phyloP scores from a whole-genome alignment of 345 rosid species.

The Pistacia vera region DNA sequence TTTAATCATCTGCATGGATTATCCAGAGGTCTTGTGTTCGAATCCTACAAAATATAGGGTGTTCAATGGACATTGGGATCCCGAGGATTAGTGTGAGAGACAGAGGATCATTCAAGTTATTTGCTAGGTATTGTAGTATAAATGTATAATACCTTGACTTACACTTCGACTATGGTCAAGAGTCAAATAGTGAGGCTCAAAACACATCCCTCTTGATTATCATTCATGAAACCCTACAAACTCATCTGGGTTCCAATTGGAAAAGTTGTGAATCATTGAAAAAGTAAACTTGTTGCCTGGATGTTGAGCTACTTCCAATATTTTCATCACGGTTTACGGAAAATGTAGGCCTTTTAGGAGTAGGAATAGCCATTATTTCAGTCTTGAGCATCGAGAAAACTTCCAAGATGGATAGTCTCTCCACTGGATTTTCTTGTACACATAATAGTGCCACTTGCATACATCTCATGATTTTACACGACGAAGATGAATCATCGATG shows the following conservation, averaged over 20 bases:
- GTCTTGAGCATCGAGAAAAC: constrained; percentile 27
- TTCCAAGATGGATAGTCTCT: constrained; percentile 37
- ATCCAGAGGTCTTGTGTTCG: too few species aligned
- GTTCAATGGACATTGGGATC: too few species aligned
- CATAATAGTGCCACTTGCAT: constrained; percentile 39
- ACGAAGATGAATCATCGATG: constrained; percentile 30
- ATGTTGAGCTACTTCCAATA: not conserved
- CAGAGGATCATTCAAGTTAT: too few species aligned
- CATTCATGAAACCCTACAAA: not conserved
- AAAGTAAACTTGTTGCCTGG: constrained; percentile 23
- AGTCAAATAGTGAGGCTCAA: too few species aligned
- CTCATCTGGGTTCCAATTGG: constrained; percentile 31
- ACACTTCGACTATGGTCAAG: too few species aligned
- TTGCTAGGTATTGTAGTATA: too few species aligned
- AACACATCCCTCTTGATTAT: not conserved
- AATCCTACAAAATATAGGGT: too few species aligned
- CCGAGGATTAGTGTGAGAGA: too few species aligned
- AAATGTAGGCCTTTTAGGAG: constrained; percentile 39
- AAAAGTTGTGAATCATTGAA: constrained; percentile 28
- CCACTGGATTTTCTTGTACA: constrained; percentile 31
- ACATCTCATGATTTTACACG: constrained; percentile 26
- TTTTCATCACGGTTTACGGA: constrained; percentile 3
- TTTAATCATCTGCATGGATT: too few species aligned
- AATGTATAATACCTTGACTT: too few species aligned
- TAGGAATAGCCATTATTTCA: constrained; percentile 1